Evolutionary conservation across 2,329 filamentous ascomycete species (phyloP).

Genomic region (Neurospora sp.): DNA sequence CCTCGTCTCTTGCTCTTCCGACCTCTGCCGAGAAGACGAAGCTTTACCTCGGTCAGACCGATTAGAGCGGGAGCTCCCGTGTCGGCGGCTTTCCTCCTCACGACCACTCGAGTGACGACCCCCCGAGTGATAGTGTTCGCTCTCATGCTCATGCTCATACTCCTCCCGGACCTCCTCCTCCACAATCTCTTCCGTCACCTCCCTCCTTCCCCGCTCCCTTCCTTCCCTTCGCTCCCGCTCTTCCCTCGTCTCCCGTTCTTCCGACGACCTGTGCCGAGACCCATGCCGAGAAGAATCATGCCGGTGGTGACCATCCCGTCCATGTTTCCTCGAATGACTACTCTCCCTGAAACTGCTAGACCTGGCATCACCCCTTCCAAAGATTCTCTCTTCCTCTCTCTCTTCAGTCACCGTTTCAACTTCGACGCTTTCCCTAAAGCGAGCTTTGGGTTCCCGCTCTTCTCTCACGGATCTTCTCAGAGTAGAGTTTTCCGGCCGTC

Average conservation of each 20-base stretch:
- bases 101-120: neutral
- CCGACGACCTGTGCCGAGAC: neutral
- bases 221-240: neutral
- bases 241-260: neutral
- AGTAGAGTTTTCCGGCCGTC: neutral
- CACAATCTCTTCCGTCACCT: neutral
- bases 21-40: neutral
- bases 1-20: neutral
- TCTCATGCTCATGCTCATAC: conserved; percentile 8
- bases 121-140: neutral
- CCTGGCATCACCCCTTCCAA: neutral
- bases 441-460: neutral
- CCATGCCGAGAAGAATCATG: neutral
- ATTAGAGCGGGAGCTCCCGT: neutral
- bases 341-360: neutral
- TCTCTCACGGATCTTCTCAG: neutral
- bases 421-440: neutral
- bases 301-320: neutral
- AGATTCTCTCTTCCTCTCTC: neutral
- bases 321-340: neutral
- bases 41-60: conserved; percentile 1
- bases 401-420: conserved; percentile 2
- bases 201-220: neutral
- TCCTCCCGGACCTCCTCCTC: neutral
- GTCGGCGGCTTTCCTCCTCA: neutral